Conservation (phyloP, 495 filamentous ascomycete species). For the Hyaloscypha finlandica region DNA sequence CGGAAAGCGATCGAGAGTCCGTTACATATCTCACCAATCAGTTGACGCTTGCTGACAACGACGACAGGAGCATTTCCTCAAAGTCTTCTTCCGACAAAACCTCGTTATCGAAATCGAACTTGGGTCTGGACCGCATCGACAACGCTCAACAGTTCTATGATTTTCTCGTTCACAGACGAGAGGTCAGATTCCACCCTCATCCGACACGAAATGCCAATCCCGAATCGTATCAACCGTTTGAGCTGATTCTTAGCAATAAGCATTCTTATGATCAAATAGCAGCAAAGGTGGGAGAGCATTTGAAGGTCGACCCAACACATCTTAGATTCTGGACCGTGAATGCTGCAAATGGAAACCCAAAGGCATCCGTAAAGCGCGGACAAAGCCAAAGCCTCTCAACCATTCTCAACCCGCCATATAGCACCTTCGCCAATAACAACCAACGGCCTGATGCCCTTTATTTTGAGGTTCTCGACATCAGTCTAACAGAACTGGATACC, state of each 20-base stretch:
- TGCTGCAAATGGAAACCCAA: slow-evolving; percentile 69
- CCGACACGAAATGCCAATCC: slow-evolving; percentile 51
- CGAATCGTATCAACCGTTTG: slow-evolving; percentile 60
- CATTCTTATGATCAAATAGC: slow-evolving; percentile 89
- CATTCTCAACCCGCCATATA: slow-evolving; percentile 70
- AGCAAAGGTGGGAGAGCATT: slow-evolving; percentile 78
- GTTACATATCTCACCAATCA: slow-evolving; percentile 39
- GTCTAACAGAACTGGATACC: slow-evolving; percentile 86
- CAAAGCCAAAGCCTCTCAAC: slow-evolving; percentile 63
- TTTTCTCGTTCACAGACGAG: slow-evolving; percentile 81
- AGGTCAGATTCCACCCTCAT: slow-evolving; percentile 67
- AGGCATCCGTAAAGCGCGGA: slow-evolving; percentile 71
- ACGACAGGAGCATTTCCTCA: slow-evolving; percentile 8
- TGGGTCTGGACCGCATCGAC: slow-evolving; percentile 42
- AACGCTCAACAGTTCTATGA: slow-evolving; percentile 90
- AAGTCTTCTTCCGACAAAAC: not conserved
- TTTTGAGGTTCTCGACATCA: slow-evolving; percentile 93
- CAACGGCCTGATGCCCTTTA: slow-evolving; percentile 76
- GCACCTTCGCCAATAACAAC: slow-evolving; percentile 54
- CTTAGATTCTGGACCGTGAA: slow-evolving; percentile 87
- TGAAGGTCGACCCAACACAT: slow-evolving; percentile 81
- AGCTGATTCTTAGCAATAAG: slow-evolving; percentile 66
- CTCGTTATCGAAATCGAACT: slow-evolving; percentile 1
- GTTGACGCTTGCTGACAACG: slow-evolving; percentile 37
- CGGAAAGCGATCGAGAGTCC: slow-evolving; percentile 58